Evolutionary conservation across 495 filamentous ascomycete genomes (phyloP), one percentile per base, ranked within the genome.

Genomic region (Talaromyces thailandensis): DNA sequence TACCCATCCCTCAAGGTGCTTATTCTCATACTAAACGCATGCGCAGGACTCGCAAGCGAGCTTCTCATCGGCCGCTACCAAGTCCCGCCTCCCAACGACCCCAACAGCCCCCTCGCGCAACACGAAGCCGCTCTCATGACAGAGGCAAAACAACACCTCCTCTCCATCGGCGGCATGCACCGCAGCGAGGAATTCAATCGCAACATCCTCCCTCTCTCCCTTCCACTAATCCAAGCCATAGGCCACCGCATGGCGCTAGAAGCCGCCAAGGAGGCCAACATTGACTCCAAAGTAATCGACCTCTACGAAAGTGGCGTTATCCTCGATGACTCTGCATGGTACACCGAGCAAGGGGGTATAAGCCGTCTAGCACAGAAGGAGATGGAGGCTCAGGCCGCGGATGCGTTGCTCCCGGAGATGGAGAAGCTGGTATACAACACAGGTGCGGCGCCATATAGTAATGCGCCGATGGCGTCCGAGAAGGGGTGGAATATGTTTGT

Each of bases 241-340:
- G 74, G 71, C 1, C 68, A 73, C n/a, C 71, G 73, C 1, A 75
- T 75, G 71, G 73, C 69, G 0, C 68, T 71, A 25, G 73, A 77
- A 59, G 71, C 72, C 5, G 71, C 75, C n/a, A 40, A 53, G 1
- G 66, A 70, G 5, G 56, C 60, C 24, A 58, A 35, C 12, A 52
- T 77, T 0, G 65, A 68, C 24, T 61, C 60, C 7, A 64, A 67
- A 12, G 51, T 75, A 1, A 43, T 73, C 1, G 50, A 40, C 4
- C 67, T 76, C 2, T 76, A 71, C 56, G 71, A 76, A 59, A 65
- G 68, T 0, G 67, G 58, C 14, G 67, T 68, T 26, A 56, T 76
- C 5, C 63, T 64, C 32, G 31, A 51, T 0, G 67, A 70, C 37
- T 37, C 66, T 24, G 67, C 68, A 29, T 72, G 66, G 68, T 72